Evolutionary conservation across 2,329 filamentous ascomycete genomes (phyloP).

Genomic region (Hypoxylon sp.): DNA sequence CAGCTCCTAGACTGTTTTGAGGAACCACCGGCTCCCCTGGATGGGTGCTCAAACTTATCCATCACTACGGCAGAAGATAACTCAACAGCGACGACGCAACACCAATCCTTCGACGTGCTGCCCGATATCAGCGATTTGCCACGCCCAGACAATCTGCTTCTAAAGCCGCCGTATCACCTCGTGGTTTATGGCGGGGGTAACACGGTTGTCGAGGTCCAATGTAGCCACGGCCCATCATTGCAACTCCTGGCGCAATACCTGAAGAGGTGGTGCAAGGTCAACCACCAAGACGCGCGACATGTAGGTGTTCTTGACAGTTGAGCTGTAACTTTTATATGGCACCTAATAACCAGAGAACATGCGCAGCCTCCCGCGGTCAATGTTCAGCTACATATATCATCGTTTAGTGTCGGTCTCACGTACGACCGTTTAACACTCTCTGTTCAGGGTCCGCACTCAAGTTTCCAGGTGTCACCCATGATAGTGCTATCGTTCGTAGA

Average conservation of each 20-base stretch:
- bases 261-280: constrained; percentile 60
- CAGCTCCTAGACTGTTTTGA: constrained; percentile 55
- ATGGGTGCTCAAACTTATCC: constrained; percentile 62
- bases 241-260: constrained; percentile 61
- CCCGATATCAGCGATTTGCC: constrained; percentile 58
- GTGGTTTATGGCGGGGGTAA: constrained; percentile 52
- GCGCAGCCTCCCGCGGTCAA: constrained; percentile 58
- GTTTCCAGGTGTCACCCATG: constrained; percentile 57
- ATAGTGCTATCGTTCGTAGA: constrained; percentile 61
- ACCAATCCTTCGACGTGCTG: constrained; percentile 51
- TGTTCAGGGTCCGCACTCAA: constrained; percentile 52
- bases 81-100: constrained; percentile 15
- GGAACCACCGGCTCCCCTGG: constrained; percentile 38
- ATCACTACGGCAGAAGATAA: constrained; percentile 50
- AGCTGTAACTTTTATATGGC: neutral
- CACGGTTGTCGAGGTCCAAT: constrained; percentile 57
- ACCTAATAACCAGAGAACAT: neutral
- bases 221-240: constrained; percentile 62
- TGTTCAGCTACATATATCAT: constrained; percentile 58
- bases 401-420: constrained; percentile 59
- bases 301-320: constrained; percentile 24
- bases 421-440: constrained; percentile 59
- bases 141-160: constrained; percentile 62
- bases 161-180: constrained; percentile 62
- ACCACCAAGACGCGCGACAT: constrained; percentile 52